phyloP scores from a whole-genome alignment of 768 basidiomycete species.

The Psilocybe azurescens region DNA sequence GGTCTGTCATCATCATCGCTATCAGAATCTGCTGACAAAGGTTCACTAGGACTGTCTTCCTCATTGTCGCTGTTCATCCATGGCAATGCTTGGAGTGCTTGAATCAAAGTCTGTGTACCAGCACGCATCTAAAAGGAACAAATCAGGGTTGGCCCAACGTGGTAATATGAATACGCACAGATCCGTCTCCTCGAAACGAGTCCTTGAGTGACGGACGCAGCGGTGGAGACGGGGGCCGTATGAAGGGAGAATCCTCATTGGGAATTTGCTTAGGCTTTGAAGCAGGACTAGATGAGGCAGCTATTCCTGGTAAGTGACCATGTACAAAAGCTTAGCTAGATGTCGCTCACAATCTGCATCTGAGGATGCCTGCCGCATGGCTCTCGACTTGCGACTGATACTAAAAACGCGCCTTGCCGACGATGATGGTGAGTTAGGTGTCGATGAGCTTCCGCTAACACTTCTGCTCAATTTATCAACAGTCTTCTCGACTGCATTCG shows the following conservation, averaged over 20 bases:
- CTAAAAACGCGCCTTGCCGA: slow-evolving; percentile 60
- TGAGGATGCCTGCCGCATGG: slow-evolving; percentile 41
- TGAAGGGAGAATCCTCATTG: slow-evolving; percentile 59
- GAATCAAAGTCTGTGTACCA: slow-evolving; percentile 88
- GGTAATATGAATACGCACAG: slow-evolving; percentile 45
- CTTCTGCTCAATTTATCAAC: slow-evolving; percentile 71
- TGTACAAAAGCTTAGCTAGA: background rate
- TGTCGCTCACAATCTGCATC: slow-evolving; percentile 33
- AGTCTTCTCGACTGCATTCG: slow-evolving; percentile 56
- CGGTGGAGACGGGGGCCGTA: slow-evolving; percentile 74
- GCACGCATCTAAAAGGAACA: slow-evolving; percentile 69
- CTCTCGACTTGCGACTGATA: slow-evolving; percentile 56
- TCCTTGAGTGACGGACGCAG: slow-evolving; percentile 48
- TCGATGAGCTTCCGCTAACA: slow-evolving; percentile 46
- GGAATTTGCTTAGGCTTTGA: slow-evolving; percentile 32
- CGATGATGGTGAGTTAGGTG: slow-evolving; percentile 35
- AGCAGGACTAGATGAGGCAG: slow-evolving; percentile 26
- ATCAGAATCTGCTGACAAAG: slow-evolving; percentile 53
- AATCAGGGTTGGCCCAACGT: slow-evolving; percentile 12
- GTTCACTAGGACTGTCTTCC: slow-evolving; percentile 56
- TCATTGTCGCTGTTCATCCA: slow-evolving; percentile 77
- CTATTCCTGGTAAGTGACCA: slow-evolving; percentile 3
- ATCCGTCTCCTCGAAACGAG: slow-evolving; percentile 70
- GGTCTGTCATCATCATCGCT: slow-evolving; percentile 74
- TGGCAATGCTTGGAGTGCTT: slow-evolving; percentile 85